Base-by-base conservation (phyloP, 257 asterid genomes). In the Cordia subcordata region DNA sequence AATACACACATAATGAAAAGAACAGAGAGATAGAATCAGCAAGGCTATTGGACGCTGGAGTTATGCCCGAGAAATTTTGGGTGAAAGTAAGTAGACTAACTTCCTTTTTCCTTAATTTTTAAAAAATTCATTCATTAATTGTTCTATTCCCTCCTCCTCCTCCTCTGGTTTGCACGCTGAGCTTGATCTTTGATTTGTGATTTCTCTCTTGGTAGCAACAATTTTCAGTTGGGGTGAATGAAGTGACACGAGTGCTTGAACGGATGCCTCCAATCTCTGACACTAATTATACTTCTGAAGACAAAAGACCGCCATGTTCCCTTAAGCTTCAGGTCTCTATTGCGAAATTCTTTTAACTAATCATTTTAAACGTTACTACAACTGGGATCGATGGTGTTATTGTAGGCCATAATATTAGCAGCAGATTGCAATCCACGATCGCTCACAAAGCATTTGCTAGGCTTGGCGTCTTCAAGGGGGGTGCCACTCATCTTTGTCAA, bases 161-260 rank as follows among this genome's bases (percentile, higher is more conserved):
- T 35, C 16, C 22, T 49, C 45, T 4, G 16, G 40, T 21, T 46
- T 51, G 57, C 22, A 13, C n/a, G 55, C 63, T 42, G 37, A 55
- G 18, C 14, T 13, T 11, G 1, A 8, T 17, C 8, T 49, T 47
- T 21, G 20, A 47, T 32, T 17, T 50, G 16, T n/a, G 27, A 20
- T 51, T 58, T 53, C 64, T 64, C 55, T 20, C 54, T 64, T 60
- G 49, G 62, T 78, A 89, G 94, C 87, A 78, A 81, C 94, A 83
- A 72, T 87, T 90, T 65, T 84, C 94, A 12, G 69, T 90, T 1
- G 96, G 96, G 45, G 87, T 87, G 38, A 87, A 87, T 78, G 98
- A 90, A 67, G 95, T 85, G 22, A 87, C 94, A 1, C 95, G 96
- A n/a, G 73, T 68, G 49, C 95, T 90, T 49, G 96, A 85, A 78